Conservation (phyloP, 257 asterid species). For the Solanum appendiculatum region DNA sequence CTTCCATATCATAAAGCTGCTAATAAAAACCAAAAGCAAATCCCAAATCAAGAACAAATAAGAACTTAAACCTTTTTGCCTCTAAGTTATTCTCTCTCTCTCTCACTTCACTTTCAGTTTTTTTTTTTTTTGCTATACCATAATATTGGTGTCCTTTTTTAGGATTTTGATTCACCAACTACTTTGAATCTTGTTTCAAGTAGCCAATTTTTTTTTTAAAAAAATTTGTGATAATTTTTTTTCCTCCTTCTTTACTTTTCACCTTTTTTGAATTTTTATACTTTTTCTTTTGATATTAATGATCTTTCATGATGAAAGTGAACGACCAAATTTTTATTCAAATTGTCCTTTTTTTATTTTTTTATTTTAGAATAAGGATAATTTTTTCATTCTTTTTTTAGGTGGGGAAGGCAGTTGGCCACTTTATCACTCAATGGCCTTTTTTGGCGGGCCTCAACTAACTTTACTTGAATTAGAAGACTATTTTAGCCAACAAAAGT, state of each 20-base stretch:
- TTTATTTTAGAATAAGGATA: neutral
- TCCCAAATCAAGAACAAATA: neutral
- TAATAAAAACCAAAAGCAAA: neutral
- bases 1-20: neutral
- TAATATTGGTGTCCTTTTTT: neutral
- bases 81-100: neutral
- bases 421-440: slow-evolving; percentile 29
- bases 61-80: neutral
- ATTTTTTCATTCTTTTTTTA: neutral
- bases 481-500: slow-evolving; percentile 23
- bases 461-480: slow-evolving; percentile 57
- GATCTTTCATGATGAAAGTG: slow-evolving; percentile 7
- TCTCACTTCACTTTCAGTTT: slow-evolving; percentile 17
- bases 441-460: slow-evolving; percentile 30
- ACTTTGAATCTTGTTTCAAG: slow-evolving; percentile 28
- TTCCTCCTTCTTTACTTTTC: neutral
- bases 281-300: slow-evolving; percentile 15
- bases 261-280: slow-evolving; percentile 17
- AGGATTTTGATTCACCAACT: slow-evolving; percentile 5
- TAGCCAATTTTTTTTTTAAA: slow-evolving; percentile 14
- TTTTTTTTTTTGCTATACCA: neutral
- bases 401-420: slow-evolving; percentile 26
- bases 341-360: neutral
- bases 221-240: neutral
- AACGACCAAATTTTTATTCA: neutral